Evolutionary conservation across 1,284 basidiomycete species (phyloP).

Genomic region (Cutaneotrichosporon sp.): DNA sequence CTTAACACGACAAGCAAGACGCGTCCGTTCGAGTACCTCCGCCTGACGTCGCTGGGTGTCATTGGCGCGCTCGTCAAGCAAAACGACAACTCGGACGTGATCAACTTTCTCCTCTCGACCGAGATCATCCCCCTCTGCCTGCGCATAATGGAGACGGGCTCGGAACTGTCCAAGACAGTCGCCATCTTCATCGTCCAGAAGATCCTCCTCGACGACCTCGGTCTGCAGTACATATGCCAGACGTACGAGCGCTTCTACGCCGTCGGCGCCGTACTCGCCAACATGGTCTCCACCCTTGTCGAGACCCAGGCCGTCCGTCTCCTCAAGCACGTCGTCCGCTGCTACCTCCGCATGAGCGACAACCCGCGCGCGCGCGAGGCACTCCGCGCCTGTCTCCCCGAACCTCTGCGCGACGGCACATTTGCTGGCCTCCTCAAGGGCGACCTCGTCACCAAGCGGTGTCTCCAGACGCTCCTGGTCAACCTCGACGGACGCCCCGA

Average conservation of each 20-base stretch:
- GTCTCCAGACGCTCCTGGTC: slow-evolving; percentile 87
- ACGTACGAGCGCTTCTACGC: slow-evolving; percentile 99
- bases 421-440: slow-evolving; percentile 88
- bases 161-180: slow-evolving; percentile 98
- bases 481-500: slow-evolving; percentile 62
- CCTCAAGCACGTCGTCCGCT: slow-evolving; percentile 96
- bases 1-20: slow-evolving; percentile 99
- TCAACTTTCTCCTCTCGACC: slow-evolving; percentile 97
- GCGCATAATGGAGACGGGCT: slow-evolving; percentile 99
- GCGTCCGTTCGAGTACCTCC: slow-evolving; percentile 96
- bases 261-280: slow-evolving; percentile 94
- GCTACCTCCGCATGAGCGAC: slow-evolving; percentile 93
- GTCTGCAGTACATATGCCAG: slow-evolving; percentile 97
- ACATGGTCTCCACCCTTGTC: slow-evolving; percentile 95
- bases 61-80: slow-evolving; percentile 99
- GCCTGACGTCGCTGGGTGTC: slow-evolving; percentile 94
- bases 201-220: slow-evolving; percentile 96
- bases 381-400: slow-evolving; percentile 91
- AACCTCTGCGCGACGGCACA: slow-evolving; percentile 89
- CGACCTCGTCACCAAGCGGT: slow-evolving; percentile 94
- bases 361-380: slow-evolving; percentile 95
- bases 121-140: slow-evolving; percentile 99
- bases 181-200: slow-evolving; percentile 99
- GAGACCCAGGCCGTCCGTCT: slow-evolving; percentile 96
- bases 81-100: slow-evolving; percentile 98